phyloP scores from a whole-genome alignment of 176 grass and related monocot species.

The Tillandsia leiboldiana region DNA sequence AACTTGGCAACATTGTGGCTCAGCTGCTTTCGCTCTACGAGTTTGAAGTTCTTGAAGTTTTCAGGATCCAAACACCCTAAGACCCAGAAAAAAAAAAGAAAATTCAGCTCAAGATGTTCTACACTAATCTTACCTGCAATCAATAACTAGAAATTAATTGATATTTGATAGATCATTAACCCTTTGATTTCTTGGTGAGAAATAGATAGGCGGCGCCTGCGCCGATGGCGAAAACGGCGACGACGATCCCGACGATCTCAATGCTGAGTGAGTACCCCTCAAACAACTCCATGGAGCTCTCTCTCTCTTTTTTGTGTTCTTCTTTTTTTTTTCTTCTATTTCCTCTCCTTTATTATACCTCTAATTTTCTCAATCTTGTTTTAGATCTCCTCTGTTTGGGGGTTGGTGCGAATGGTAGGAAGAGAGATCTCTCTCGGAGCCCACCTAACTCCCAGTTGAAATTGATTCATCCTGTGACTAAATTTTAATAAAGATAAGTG shows the following conservation, averaged over 20 bases:
- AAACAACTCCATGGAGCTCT: too few relatives aligned
- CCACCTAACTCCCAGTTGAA: too few relatives aligned
- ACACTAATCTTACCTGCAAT: not conserved
- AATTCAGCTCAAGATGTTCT: not conserved
- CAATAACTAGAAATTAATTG: too few relatives aligned
- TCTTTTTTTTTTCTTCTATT: too few relatives aligned
- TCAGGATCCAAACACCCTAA: conserved; percentile 74
- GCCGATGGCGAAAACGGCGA: not conserved
- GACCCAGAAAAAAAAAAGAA: not conserved
- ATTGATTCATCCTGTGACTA: too few relatives aligned
- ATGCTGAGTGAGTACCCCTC: not conserved
- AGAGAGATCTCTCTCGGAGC: too few relatives aligned
- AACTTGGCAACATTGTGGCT: conserved; percentile 95
- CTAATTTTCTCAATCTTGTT: too few relatives aligned
- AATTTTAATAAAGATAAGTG: too few relatives aligned
- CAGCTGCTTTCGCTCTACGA: conserved; percentile 67
- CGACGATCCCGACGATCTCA: not conserved
- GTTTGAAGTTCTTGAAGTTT: conserved; percentile 85
- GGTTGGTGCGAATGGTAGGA: too few relatives aligned
- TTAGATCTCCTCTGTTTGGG: too few relatives aligned
- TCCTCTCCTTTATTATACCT: too few relatives aligned
- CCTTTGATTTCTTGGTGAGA: not conserved
- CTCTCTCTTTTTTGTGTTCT: too few relatives aligned
- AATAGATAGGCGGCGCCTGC: not conserved
- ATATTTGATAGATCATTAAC: not conserved